phyloP scores from a whole-genome alignment of 805 yeast species.

The Limtongozyma cylindracea region DNA sequence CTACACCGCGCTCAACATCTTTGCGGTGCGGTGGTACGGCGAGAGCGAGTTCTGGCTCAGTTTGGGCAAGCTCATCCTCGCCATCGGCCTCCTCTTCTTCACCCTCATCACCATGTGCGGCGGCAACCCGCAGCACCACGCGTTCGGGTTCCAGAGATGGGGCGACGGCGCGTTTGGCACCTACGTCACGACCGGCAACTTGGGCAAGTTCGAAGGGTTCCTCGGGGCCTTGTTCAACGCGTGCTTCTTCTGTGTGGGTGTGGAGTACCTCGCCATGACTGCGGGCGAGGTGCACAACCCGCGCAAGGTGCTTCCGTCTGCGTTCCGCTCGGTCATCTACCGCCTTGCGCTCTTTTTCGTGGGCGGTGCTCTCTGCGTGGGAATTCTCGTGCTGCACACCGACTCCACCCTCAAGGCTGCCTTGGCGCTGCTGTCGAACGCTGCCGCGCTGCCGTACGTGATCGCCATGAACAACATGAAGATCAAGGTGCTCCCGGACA shows the following conservation, averaged over 20 bases:
- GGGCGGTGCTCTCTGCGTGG: constrained; percentile 57
- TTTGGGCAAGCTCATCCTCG: constrained; percentile 10
- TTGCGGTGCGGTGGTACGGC: constrained; percentile 23
- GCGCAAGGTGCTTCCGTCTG: constrained; percentile 46
- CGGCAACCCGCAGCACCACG: constrained; percentile 4
- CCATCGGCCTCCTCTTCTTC: constrained; percentile 2
- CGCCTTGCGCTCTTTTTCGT: constrained; percentile 44
- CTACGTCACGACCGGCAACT: constrained; percentile 14
- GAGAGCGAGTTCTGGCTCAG: constrained; percentile 26
- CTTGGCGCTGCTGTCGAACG: constrained; percentile 37
- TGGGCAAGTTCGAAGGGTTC: constrained; percentile 53
- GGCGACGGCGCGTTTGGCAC: constrained; percentile 3
- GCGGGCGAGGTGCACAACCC: constrained; percentile 67
- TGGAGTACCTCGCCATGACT: constrained; percentile 65
- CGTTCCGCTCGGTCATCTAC: constrained; percentile 50
- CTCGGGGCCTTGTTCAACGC: constrained; percentile 46
- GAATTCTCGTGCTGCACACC: constrained; percentile 47
- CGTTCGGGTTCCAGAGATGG: constrained; percentile 5
- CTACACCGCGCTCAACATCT: constrained; percentile 23
- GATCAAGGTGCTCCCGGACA: constrained; percentile 42
- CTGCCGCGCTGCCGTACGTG: constrained; percentile 67
- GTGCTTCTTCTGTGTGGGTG: constrained; percentile 66
- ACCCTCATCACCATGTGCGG: constrained; percentile 5
- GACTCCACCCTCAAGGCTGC: constrained; percentile 21
- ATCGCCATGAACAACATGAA: constrained; percentile 50